A percentile compares a stretch with the other conserved stretches of the same genome.
Evolutionary conservation across 1,284 basidiomycete species (phyloP).

Genomic region (Microbotryomycetes sp.): DNA sequence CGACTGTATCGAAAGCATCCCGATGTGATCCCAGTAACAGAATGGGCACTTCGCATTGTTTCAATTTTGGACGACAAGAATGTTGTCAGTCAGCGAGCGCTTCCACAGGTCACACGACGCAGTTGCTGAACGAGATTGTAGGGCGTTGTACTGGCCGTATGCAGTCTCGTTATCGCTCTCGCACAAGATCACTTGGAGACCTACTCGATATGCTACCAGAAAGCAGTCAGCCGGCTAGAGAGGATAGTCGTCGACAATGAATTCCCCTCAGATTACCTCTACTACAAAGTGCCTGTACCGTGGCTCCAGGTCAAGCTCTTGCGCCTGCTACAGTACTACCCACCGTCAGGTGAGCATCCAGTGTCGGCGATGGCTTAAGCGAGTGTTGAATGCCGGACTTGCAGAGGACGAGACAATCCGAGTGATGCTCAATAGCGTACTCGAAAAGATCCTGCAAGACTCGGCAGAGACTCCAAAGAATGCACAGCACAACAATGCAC

Average conservation of each 20-base stretch:
- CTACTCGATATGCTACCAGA: slow-evolving; percentile 84
- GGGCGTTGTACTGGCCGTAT: slow-evolving; percentile 92
- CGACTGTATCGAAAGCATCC: slow-evolving; percentile 94
- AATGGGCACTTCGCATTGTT: slow-evolving; percentile 93
- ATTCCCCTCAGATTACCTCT: slow-evolving; percentile 79
- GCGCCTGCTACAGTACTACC: slow-evolving; percentile 88
- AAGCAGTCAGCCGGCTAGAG: slow-evolving; percentile 82
- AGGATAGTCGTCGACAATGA: slow-evolving; percentile 84
- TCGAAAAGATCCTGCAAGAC: slow-evolving; percentile 86
- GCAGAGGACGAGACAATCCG: slow-evolving; percentile 75
- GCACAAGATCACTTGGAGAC: slow-evolving; percentile 90
- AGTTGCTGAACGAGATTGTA: slow-evolving; percentile 37
- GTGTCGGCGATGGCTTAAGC: background rate
- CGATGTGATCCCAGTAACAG: slow-evolving; percentile 80
- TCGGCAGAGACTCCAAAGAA: slow-evolving; percentile 90
- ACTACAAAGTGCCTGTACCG: slow-evolving; percentile 94
- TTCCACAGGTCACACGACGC: background rate
- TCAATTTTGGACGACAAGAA: slow-evolving; percentile 91
- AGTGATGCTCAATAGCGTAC: slow-evolving; percentile 68
- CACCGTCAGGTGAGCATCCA: slow-evolving; percentile 70
- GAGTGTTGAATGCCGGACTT: background rate
- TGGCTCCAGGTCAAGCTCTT: slow-evolving; percentile 97
- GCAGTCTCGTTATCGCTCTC: slow-evolving; percentile 86
- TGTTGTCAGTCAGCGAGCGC: slow-evolving; percentile 48
- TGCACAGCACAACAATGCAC: slow-evolving; percentile 97